Evolutionary conservation across 306 rosid genomes (phyloP).

Genomic region (Malus orientalis): DNA sequence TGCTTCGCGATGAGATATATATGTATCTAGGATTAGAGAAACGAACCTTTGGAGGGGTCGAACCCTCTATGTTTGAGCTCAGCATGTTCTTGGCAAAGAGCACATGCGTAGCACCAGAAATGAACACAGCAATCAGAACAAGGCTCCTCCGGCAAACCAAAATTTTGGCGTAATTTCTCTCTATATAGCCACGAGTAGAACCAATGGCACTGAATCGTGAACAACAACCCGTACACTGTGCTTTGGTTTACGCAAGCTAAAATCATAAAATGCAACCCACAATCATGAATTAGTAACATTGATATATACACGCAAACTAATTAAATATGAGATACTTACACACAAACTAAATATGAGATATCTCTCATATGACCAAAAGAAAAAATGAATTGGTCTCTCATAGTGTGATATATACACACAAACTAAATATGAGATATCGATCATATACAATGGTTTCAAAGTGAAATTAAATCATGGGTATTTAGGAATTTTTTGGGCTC

Average conservation of each 20-base stretch:
- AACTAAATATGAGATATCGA: background rate
- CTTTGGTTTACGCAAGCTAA: constrained; percentile 6
- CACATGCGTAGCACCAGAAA: constrained; percentile 8
- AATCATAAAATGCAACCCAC: background rate
- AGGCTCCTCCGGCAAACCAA: background rate
- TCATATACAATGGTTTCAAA: background rate
- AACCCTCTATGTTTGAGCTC: constrained; percentile 18
- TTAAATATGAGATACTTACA: too few relatives aligned
- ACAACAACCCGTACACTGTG: background rate
- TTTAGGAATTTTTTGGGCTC: background rate
- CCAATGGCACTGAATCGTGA: constrained; percentile 5
- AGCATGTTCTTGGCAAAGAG: constrained; percentile 21
- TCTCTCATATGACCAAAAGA: too few relatives aligned
- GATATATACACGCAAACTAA: background rate
- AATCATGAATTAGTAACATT: background rate
- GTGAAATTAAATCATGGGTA: too few relatives aligned
- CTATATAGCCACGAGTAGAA: constrained; percentile 5
- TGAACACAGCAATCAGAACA: constrained; percentile 16
- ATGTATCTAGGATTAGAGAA: background rate
- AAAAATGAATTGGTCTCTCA: too few relatives aligned
- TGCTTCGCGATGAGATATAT: background rate
- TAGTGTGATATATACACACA: too few relatives aligned
- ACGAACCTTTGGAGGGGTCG: constrained; percentile 6
- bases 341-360: background rate
- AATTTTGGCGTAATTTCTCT: background rate